Evolutionary conservation across 176 grass and related monocot genomes (phyloP).

Genomic region (Zea luxurians): DNA sequence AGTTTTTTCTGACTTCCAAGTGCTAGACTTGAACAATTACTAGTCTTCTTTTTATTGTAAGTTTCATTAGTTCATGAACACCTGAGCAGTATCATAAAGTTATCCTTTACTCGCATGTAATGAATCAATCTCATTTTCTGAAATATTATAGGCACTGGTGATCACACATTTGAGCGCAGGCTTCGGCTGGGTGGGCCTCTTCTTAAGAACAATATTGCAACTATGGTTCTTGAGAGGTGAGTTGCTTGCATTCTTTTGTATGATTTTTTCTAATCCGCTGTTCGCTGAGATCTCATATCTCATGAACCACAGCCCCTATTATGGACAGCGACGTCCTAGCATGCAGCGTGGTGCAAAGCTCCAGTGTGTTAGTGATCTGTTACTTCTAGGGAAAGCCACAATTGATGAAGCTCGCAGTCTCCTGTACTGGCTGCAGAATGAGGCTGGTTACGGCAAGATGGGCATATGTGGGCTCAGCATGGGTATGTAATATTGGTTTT

Average conservation of each 20-base stretch:
- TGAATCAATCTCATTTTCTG: conserved; percentile 14
- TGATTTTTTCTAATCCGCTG: conserved; percentile 1
- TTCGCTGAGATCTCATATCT: conserved; percentile 29
- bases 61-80: background rate
- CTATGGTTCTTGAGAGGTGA: conserved; percentile 99
- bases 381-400: conserved; percentile 92
- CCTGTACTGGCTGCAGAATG: conserved; percentile 83
- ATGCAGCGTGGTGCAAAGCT: conserved; percentile 83
- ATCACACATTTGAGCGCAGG: conserved; percentile 95
- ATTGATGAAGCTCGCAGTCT: conserved; percentile 95
- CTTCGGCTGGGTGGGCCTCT: conserved; percentile 79
- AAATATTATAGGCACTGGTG: conserved; percentile 73
- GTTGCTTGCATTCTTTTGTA: conserved; percentile 26
- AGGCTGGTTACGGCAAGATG: conserved; percentile 85
- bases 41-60: background rate
- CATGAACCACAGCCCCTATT: conserved; percentile 76
- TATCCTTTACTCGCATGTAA: background rate
- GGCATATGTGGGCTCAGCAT: conserved; percentile 98
- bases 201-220: conserved; percentile 93
- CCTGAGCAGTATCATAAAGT: background rate
- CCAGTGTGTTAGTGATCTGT: conserved; percentile 84
- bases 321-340: conserved; percentile 82
- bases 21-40: background rate
- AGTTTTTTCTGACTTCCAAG: background rate
- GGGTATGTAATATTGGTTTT: conserved; percentile 47